Conservation (phyloP, 768 basidiomycete species). For the Antrodiella citrinella region DNA sequence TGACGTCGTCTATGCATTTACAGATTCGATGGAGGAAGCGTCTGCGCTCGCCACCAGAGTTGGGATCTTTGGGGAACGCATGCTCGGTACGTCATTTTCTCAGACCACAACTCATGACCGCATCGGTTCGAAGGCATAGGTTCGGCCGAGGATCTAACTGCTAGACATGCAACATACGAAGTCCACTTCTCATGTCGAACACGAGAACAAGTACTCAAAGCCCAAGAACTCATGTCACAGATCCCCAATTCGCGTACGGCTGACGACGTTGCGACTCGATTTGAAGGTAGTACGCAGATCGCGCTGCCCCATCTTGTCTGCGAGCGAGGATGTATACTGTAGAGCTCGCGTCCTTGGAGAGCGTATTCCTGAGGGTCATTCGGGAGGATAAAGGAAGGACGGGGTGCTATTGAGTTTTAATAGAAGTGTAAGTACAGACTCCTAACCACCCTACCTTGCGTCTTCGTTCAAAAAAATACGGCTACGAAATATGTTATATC, state of each 20-base stretch:
- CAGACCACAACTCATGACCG: background rate
- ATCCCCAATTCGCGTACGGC: conserved; percentile 58
- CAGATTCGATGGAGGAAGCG: conserved; percentile 82
- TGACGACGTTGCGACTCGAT: conserved; percentile 69
- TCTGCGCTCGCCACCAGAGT: conserved; percentile 70
- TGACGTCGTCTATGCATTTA: too few species aligned
- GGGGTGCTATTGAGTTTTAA: too few species aligned
- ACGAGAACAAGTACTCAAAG: conserved; percentile 48
- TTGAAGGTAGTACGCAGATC: conserved; percentile 46
- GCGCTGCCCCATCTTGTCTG: conserved; percentile 49
- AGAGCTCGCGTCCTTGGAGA: conserved; percentile 62
- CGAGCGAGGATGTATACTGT: conserved; percentile 53
- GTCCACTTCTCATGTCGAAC: conserved; percentile 67
- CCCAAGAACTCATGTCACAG: conserved; percentile 51
- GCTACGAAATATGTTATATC: too few species aligned
- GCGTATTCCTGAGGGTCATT: conserved; percentile 68
- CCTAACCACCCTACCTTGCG: too few species aligned
- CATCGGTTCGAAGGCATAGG: conserved; percentile 44
- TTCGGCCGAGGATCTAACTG: conserved; percentile 51
- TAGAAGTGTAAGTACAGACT: too few species aligned
- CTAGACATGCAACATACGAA: conserved; percentile 67
- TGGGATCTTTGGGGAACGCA: conserved; percentile 64
- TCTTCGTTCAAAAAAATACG: too few species aligned
- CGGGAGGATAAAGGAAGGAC: conserved; percentile 54
- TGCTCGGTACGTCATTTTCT: conserved; percentile 44